phyloP scores from a whole-genome alignment of 1,284 basidiomycete genomes.

The Marasmius sp. region DNA sequence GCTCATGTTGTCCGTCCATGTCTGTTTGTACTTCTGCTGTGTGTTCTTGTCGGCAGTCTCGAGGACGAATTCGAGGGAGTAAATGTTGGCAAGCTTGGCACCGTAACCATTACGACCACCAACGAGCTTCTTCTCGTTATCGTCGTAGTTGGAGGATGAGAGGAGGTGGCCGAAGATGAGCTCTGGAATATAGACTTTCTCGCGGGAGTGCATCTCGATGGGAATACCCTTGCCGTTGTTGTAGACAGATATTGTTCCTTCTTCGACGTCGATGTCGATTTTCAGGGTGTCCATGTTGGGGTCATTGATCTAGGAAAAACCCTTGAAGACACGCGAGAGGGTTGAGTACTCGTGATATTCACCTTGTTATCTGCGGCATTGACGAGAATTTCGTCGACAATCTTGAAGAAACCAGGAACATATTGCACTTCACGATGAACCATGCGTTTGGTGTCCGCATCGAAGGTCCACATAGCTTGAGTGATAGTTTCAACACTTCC shows the following conservation, averaged over 20 bases:
- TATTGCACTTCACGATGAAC: constrained; percentile 82
- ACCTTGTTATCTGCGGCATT: constrained; percentile 99
- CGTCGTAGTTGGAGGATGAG: constrained; percentile 97
- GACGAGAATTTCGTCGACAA: constrained; percentile 98
- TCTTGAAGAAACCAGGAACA: constrained; percentile 99
- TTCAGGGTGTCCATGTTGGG: constrained; percentile 86
- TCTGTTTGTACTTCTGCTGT: constrained; percentile 92
- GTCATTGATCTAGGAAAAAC: constrained; percentile 78
- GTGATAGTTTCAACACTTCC: constrained; percentile 88
- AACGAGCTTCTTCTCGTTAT: constrained; percentile 98
- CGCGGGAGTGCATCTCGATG: constrained; percentile 91
- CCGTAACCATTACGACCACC: constrained; percentile 99
- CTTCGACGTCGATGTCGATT: constrained; percentile 83
- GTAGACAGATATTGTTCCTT: constrained; percentile 86
- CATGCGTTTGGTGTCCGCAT: constrained; percentile 80
- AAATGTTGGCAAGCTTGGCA: constrained; percentile 98
- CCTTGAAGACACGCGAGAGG: not conserved
- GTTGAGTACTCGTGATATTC: constrained; percentile 13
- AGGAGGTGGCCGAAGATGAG: constrained; percentile 97
- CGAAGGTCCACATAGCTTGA: constrained; percentile 90
- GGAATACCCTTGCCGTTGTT: constrained; percentile 98
- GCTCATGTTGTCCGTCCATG: constrained; percentile 93
- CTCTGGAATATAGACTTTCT: constrained; percentile 96
- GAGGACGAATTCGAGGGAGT: constrained; percentile 95
- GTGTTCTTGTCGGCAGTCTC: constrained; percentile 94